These are phyloP conservation scores for Backusella parvicylindrica DNA, from an alignment of 192 early-diverging fungal genomes.

Conservation along the genomic window DNA sequence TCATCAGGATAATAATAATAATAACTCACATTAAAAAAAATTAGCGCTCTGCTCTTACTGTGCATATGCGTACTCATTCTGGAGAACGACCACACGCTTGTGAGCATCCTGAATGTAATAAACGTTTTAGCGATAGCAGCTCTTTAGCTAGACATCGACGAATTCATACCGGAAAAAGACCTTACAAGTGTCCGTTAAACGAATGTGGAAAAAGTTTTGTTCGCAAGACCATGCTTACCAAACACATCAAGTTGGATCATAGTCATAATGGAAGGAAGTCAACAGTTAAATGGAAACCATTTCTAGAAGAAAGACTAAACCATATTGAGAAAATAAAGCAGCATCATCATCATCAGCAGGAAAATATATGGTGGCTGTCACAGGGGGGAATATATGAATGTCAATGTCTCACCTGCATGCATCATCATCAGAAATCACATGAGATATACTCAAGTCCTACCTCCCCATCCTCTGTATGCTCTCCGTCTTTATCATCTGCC, in stretches of 20 bases:
- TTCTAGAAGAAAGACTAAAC: conserved; percentile 27
- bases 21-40: not conserved
- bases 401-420: conserved; percentile 41
- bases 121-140: conserved; percentile 74
- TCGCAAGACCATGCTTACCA: conserved; percentile 52
- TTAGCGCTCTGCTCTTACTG: conserved; percentile 67
- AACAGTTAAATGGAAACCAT: conserved; percentile 31
- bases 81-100: conserved; percentile 69
- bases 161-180: conserved; percentile 53
- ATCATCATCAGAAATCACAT: not conserved
- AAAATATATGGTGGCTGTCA: conserved; percentile 33
- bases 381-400: not conserved
- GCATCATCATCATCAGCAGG: conserved; percentile 14
- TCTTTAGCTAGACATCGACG: conserved; percentile 66
- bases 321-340: conserved; percentile 14
- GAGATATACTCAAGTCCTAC: not conserved
- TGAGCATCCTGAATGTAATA: conserved; percentile 62
- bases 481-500: conserved; percentile 33
- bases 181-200: conserved; percentile 31
- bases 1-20: not conserved
- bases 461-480: conserved; percentile 11
- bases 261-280: conserved; percentile 17
- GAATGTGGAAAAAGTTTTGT: conserved; percentile 44
- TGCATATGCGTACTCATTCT: conserved; percentile 73
- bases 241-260: conserved; percentile 39